Evolutionary conservation across 345 rosid genomes (phyloP), one percentile per base, ranked within the genome.

Genomic region (Xanthoceras sorbifolium): DNA sequence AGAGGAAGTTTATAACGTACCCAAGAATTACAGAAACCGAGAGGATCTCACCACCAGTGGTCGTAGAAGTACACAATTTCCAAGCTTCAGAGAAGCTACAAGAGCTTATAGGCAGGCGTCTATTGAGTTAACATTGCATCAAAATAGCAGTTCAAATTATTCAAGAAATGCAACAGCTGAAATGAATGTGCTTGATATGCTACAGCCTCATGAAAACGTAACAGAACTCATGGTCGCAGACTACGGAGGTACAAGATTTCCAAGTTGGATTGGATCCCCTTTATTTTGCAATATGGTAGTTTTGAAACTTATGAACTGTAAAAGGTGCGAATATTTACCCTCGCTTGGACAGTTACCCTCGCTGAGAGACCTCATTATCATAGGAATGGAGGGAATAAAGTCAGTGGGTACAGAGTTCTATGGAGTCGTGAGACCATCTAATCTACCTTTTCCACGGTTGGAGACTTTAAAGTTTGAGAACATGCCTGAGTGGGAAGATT

Each of bases 381-480:
- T 44, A 63, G 77, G 69, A 62, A 42, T 73, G 77, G 67, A 63
- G 18, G 69, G 77, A 46, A 29, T 74, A 29, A 63, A 62, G 46
- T 28, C 22, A 14, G 69, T 74, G 38, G 59, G 77, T 18, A 4
- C 31, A 20, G 77, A 74, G 29, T 74, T 74, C 68, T 74, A 64
- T 5, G 61, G 77, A 5, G 44, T 31, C 38, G 10, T 54, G 40
- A 32, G 75, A 23, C 18, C n/a, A 1, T 48, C 60, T 63, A 5
- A 5, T 74, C 26, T 28, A 28, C 23, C 69, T 26, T 74, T 74
- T 64, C 69, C 77, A 29, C 46, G 46, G 0, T 46, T 74, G 61
- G 77, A 74, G 22, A 28, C 69, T n/a, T 74, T 74, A 1, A 62
- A 74, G 61, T 74, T 74, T 74, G 61, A 63, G 61, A 74, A 74